These are phyloP conservation scores for Talaromyces sp. DNA, from an alignment of 2,329 filamentous ascomycete species.

Conservation along the genomic window DNA sequence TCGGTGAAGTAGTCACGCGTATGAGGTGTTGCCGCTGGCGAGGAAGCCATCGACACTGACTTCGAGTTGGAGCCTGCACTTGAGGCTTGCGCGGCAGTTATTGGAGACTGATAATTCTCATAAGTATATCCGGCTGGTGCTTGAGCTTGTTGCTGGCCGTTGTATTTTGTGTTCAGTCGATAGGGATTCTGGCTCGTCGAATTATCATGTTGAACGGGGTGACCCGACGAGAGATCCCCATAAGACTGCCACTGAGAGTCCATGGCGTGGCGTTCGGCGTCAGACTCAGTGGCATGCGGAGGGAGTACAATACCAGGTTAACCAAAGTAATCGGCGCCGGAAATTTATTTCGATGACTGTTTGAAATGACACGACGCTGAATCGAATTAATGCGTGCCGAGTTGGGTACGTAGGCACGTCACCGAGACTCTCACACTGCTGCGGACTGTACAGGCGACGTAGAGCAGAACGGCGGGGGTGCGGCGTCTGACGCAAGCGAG, in stretches of 20 bases:
- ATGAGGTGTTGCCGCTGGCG: slow-evolving; percentile 59
- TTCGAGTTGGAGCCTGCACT: slow-evolving; percentile 42
- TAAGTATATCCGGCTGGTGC: slow-evolving; percentile 62
- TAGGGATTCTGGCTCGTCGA: slow-evolving; percentile 48
- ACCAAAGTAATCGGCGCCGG: neutral
- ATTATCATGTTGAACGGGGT: slow-evolving; percentile 63
- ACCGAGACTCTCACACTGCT: slow-evolving; percentile 8
- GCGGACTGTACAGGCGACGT: slow-evolving; percentile 16
- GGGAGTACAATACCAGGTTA: neutral
- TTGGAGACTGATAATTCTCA: slow-evolving; percentile 59
- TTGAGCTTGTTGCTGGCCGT: slow-evolving; percentile 44
- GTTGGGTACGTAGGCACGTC: slow-evolving; percentile 8
- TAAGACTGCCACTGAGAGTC: slow-evolving; percentile 64
- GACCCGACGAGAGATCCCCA: slow-evolving; percentile 57
- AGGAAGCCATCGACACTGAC: slow-evolving; percentile 54
- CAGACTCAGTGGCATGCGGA: slow-evolving; percentile 17
- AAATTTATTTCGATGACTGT: slow-evolving; percentile 20
- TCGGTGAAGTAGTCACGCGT: slow-evolving; percentile 63
- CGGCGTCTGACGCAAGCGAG: slow-evolving; percentile 21
- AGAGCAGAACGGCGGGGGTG: slow-evolving; percentile 16
- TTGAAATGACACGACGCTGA: slow-evolving; percentile 24
- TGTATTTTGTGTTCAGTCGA: slow-evolving; percentile 49
- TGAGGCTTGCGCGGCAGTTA: slow-evolving; percentile 31
- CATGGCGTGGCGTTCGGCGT: slow-evolving; percentile 38
- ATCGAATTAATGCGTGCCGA: neutral